Base-by-base conservation (phyloP, 352 stramenopile species). In the Globisporangium perplexum region DNA sequence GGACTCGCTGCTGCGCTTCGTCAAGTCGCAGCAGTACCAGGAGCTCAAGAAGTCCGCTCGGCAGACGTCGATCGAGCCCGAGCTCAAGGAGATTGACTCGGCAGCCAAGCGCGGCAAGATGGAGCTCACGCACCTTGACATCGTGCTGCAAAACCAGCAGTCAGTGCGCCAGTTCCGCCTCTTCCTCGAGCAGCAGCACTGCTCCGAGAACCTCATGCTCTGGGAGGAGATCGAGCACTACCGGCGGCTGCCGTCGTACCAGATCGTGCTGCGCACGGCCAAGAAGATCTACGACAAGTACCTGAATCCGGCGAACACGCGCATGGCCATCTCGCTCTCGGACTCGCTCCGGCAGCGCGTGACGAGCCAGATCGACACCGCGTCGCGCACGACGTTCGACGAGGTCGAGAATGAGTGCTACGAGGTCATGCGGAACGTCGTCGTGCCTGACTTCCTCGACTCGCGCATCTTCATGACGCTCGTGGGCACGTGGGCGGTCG, bases 241-340 rank as follows among this genome's bases (percentile, higher is more conserved):
- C 18, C 74, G 77, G 7, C 68, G 83, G 3, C 62, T 93, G 33
- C 83, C 83, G 28, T 89, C 76, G 23, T 89, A 93, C 65, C 79
- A 93, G 67, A 93, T 93, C 59, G 79, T 93, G 24, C 47, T 90
- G 23, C 83, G 83, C 20, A 86, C 77, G 26, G 83, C 83, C 44
- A 84, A 83, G 62, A 93, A 93, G 56, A 88, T 93, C 49, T 88
- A 86, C 59, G 83, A 90, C 63, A 93, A 93, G 65, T 93, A 90
- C 59, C 55, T 93, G 35, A 88, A 86, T 61, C 74, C 71, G 11
- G 65, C 31, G 43, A 90, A 80, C 57, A 57, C 70, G 26, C 67
- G 73, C 23, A 82, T 74, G 45, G 61, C 70, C 36, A 86, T 93
- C 54, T 60, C 69, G 6, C 45, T 93, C 6, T 67, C 72, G 1